Evolutionary conservation across 2,329 filamentous ascomycete species (phyloP), one percentile per base, ranked within the genome.

Genomic region (Claviceps cyperi): DNA sequence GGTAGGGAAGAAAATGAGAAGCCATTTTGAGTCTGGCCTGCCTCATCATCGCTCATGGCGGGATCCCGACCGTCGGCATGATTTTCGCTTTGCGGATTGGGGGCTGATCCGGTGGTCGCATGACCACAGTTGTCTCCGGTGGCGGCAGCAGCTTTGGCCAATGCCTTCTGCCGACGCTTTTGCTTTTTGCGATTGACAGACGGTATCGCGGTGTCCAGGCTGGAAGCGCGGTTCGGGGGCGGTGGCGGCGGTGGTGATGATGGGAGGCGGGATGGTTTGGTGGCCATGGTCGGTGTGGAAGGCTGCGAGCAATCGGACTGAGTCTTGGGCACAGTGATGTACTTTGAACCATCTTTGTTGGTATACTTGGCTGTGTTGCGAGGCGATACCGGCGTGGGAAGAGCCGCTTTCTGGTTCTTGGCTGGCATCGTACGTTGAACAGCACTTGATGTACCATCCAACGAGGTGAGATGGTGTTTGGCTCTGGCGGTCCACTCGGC

Each of bases 161-260:
- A 84, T 36, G 84, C 85, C 68, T 96, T 96, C 62, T 86, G 84
- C 57, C 90, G 80, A 58, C 90, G 81, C 74, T 95, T 96, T 66
- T 92, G 86, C 73, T 96, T 97, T 75, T 96, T 96, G 63, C 86
- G 81, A 69, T 95, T 96, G 48, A 90, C 83, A 8, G 73, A 62
- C 43, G 71, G 72, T 43, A 72, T 68, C 45, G 66, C 58, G 46
- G 53, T 54, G 53, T 67, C 61, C 52, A 52, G 48, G 45, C 54
- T 57, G 52, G 52, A 52, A 51, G 43, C n/a, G 5, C 51, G 53
- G 53, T 52, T 62, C 58, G 57, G 40, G 55, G 57, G 54, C 58
- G 39, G 37, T 8, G 37, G 37, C 15, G 37, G 37, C 37, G 37
- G 39, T 21, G 39, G 39, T 13, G 39, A 21, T 24, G 40, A 22